Evolutionary conservation across 352 stramenopile genomes (phyloP), one percentile per base, ranked within the genome.

Genomic region (Phytophthora nicotianae): DNA sequence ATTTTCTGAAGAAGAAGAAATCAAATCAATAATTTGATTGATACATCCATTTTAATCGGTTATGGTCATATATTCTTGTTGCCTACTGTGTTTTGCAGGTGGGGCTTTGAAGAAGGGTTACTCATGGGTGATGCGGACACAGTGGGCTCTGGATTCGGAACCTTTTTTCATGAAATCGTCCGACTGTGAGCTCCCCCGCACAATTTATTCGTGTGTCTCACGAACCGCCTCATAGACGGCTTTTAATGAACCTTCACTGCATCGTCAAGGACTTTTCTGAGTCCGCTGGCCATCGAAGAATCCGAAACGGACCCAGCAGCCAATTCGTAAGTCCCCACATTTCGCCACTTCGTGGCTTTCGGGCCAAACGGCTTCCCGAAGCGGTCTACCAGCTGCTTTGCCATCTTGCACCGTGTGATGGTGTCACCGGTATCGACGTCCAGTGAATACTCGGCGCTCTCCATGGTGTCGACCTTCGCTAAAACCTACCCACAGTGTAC

Each of bases 371-470:
- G 23, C 16, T 42, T 43, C 3, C 19, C 17, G 27, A 50, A 46
- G 38, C n/a, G 26, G 24, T 50, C 51, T 2, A n/a, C 9, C 2
- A 59, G 17, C 4, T 26, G 40, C 40, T 50, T 50, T 27, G 43
- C 7, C 51, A 51, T 21, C 33, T 48, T 59, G 26, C 24, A 40
- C 1, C 5, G 4, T 4, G 27, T 10, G 40, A 59, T 50, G 9
- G 35, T 10, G 24, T 59, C 51, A 16, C 29, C 17, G 16, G 51
- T 50, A 41, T 59, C n/a, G 10, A 59, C 51, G 24, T 29, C 24
- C 4, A 29, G 4, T 3, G 24, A 7, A 29, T 29, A 29, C 24
- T 29, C 24, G 24, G 24, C 24, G 24, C 24, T 7, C 24, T 29
- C 24, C 4, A 7, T 29, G 24, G 24, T 7, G 24, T 29, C 24